Percentiles rank a stretch among this genome's conserved stretches.
Conservation (phyloP, 139 green algal species). For the Chlorella sp. region DNA sequence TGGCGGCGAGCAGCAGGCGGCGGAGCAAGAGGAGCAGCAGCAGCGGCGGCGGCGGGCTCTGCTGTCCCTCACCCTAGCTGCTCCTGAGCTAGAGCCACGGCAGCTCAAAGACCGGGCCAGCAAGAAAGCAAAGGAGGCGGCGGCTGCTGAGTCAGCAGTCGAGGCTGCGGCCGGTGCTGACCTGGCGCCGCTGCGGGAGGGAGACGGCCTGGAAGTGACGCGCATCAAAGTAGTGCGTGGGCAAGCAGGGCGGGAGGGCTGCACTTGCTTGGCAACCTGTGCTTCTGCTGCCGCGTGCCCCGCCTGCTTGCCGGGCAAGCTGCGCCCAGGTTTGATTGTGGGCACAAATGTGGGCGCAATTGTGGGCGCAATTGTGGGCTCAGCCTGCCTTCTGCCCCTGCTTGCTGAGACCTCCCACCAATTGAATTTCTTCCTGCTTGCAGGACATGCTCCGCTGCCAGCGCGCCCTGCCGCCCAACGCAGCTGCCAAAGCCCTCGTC, state of each 20-base stretch:
- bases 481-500: background rate
- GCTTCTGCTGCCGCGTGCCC: too few relatives aligned
- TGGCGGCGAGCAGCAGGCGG: background rate
- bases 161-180: constrained; percentile 4
- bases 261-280: too few relatives aligned
- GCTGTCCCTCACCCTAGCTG: background rate
- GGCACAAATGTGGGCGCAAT: too few relatives aligned
- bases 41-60: background rate
- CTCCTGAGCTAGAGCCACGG: background rate
- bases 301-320: too few relatives aligned
- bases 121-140: constrained; percentile 25
- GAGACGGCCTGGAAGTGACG: constrained; percentile 5
- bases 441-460: constrained; percentile 22
- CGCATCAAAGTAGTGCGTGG: constrained; percentile 3
- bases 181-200: background rate
- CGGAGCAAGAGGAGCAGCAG: background rate
- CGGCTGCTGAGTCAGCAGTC: background rate
- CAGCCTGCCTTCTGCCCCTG: background rate
- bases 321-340: too few relatives aligned
- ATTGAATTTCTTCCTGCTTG: background rate
- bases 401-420: too few relatives aligned
- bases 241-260: too few relatives aligned
- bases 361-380: background rate
- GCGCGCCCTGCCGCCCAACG: constrained; percentile 7
- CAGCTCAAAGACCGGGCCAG: background rate